Percentiles rank a stretch among this genome's conserved stretches.
Conservation (phyloP, 2,329 filamentous ascomycete genomes). For the Elsinoe fawcettii region DNA sequence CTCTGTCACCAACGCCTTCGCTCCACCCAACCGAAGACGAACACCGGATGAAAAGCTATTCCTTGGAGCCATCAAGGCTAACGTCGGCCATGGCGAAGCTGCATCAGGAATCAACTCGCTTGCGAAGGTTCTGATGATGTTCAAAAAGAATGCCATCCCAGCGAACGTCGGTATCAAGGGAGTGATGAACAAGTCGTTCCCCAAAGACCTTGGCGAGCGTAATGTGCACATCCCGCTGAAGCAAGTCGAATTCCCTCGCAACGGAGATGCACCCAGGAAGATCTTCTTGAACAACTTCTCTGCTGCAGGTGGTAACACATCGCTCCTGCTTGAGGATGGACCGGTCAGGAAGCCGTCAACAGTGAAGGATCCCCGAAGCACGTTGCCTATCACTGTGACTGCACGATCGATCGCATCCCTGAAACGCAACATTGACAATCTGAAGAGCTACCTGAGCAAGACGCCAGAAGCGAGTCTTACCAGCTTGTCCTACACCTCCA, state of each 20-base stretch:
- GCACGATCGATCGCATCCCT: conserved; percentile 45
- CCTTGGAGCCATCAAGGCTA: conserved; percentile 49
- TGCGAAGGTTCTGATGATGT: conserved; percentile 47
- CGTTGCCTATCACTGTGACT: conserved; percentile 43
- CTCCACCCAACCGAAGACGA: conserved; percentile 45
- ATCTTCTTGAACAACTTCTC: conserved; percentile 49
- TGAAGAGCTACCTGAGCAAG: conserved; percentile 40
- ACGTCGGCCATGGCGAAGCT: conserved; percentile 49
- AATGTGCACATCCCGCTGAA: conserved; percentile 46
- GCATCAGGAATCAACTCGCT: conserved; percentile 49
- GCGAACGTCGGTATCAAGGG: conserved; percentile 50
- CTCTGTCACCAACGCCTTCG: conserved; percentile 61
- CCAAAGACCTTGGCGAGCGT: conserved; percentile 44
- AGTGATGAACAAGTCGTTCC: conserved; percentile 49
- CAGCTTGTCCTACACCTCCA: conserved; percentile 46
- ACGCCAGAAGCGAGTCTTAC: conserved; percentile 40
- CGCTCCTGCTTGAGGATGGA: conserved; percentile 45
- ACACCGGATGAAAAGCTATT: conserved; percentile 43
- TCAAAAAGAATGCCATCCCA: conserved; percentile 47
- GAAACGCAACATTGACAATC: conserved; percentile 43
- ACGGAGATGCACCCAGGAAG: conserved; percentile 42
- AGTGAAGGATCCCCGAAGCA: conserved; percentile 38
- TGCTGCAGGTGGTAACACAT: conserved; percentile 47
- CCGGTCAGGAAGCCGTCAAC: conserved; percentile 37
- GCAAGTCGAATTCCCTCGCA: conserved; percentile 40